Conservation (phyloP, 2,329 filamentous ascomycete species). For the Colletotrichum gloeosporioides region DNA sequence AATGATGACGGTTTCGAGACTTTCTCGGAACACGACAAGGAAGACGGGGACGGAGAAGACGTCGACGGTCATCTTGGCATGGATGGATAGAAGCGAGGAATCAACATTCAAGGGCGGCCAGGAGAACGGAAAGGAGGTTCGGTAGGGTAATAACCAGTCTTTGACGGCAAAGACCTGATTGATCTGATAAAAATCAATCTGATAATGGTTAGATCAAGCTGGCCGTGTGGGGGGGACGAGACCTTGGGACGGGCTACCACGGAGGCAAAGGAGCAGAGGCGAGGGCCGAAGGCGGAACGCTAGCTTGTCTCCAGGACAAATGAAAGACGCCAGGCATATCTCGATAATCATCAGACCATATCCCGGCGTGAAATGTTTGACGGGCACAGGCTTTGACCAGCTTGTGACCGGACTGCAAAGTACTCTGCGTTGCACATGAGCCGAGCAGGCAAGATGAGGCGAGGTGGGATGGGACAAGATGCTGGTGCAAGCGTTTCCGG, state of each 20-base stretch:
- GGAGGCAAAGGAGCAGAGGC: background rate
- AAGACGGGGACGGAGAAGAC: slow-evolving; percentile 84
- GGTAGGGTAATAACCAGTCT: background rate
- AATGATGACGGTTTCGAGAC: slow-evolving; percentile 82
- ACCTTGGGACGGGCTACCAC: background rate
- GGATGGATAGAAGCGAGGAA: background rate
- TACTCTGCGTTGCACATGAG: background rate
- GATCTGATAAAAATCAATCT: slow-evolving; percentile 14
- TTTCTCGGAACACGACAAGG: slow-evolving; percentile 89
- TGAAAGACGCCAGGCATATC: background rate
- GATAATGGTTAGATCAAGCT: slow-evolving; percentile 3
- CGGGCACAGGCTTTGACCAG: background rate
- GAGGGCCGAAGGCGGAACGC: background rate
- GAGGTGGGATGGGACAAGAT: background rate
- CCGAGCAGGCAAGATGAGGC: background rate
- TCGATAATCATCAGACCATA: slow-evolving; percentile 7
- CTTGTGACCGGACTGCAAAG: background rate
- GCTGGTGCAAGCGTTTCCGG: background rate
- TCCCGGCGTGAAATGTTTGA: background rate
- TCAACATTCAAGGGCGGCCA: background rate
- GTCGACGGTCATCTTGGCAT: slow-evolving; percentile 60
- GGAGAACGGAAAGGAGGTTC: background rate
- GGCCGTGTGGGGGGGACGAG: background rate
- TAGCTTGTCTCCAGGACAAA: background rate
- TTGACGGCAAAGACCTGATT: background rate